Conservation (phyloP, 2,329 filamentous ascomycete species). For the Ciborinia camelliae region DNA sequence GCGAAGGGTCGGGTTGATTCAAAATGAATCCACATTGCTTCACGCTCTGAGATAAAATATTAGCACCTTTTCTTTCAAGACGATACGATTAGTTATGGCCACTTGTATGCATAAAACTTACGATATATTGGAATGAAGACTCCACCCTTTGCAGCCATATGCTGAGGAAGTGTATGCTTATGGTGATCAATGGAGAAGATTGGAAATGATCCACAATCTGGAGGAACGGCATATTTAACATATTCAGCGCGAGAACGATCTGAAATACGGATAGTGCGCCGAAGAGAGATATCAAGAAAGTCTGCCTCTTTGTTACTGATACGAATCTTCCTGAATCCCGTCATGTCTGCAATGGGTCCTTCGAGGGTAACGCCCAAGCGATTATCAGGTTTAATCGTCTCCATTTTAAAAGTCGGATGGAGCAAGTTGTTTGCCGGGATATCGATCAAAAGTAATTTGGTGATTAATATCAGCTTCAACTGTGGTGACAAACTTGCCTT, state of each 20-base stretch:
- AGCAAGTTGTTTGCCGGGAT: too few relatives aligned
- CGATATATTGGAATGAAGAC: conserved; percentile 47
- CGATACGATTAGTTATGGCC: too few relatives aligned
- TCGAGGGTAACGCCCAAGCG: not conserved
- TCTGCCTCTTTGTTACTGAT: not conserved
- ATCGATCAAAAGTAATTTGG: too few relatives aligned
- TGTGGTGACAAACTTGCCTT: too few relatives aligned
- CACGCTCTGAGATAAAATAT: conserved; percentile 32
- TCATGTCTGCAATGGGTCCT: not conserved
- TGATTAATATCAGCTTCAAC: too few relatives aligned
- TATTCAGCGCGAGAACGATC: conserved; percentile 37
- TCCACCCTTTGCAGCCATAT: conserved; percentile 42
- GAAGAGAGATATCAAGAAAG: conserved; percentile 37
- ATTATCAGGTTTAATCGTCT: not conserved
- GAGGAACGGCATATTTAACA: conserved; percentile 42
- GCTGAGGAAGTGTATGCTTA: conserved; percentile 35
- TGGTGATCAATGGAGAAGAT: conserved; percentile 40
- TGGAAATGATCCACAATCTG: conserved; percentile 41
- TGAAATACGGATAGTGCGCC: conserved; percentile 44
- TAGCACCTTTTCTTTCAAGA: too few relatives aligned
- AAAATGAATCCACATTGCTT: conserved; percentile 46
- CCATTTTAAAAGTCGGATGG: too few relatives aligned
- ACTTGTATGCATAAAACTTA: not conserved
- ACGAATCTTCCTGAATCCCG: not conserved
- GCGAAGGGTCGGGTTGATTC: conserved; percentile 33